Conservation (phyloP, 331 rosid genomes). For the Cucumis variabilis region DNA sequence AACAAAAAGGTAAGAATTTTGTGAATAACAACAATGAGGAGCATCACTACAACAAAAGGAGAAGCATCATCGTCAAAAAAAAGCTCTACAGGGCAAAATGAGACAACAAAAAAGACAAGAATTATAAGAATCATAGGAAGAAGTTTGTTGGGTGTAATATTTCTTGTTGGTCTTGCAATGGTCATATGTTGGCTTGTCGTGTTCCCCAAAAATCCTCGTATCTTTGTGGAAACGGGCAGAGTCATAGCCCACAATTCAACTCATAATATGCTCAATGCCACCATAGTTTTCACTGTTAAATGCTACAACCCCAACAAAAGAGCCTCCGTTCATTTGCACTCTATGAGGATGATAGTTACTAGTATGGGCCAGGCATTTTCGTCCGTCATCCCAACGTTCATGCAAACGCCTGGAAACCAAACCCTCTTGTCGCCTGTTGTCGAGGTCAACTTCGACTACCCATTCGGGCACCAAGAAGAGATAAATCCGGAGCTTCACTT, state of each 20-base stretch:
- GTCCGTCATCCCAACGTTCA: neutral
- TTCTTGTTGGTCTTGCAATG: neutral
- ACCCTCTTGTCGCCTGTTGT: neutral
- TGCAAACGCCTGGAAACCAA: neutral
- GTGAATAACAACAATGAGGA: neutral
- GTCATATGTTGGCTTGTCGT: neutral
- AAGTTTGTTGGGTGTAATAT: neutral
- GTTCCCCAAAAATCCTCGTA: neutral
- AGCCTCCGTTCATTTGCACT: neutral
- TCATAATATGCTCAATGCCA: neutral
- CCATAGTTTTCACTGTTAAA: neutral
- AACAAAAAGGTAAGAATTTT: neutral
- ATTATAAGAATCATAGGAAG: constrained; percentile 10
- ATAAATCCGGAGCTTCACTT: neutral
- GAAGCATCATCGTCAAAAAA: neutral
- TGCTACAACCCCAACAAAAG: constrained; percentile 4
- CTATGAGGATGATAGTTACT: neutral
- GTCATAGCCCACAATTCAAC: neutral
- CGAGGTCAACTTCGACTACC: neutral
- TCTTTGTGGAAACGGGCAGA: neutral
- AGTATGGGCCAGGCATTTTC: neutral
- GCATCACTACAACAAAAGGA: neutral
- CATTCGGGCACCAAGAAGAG: neutral
- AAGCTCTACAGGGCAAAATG: neutral
- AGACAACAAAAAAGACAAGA: neutral